Evolutionary conservation across 352 stramenopile species (phyloP).

Genomic region (Phytophthora macrochlamydospora): DNA sequence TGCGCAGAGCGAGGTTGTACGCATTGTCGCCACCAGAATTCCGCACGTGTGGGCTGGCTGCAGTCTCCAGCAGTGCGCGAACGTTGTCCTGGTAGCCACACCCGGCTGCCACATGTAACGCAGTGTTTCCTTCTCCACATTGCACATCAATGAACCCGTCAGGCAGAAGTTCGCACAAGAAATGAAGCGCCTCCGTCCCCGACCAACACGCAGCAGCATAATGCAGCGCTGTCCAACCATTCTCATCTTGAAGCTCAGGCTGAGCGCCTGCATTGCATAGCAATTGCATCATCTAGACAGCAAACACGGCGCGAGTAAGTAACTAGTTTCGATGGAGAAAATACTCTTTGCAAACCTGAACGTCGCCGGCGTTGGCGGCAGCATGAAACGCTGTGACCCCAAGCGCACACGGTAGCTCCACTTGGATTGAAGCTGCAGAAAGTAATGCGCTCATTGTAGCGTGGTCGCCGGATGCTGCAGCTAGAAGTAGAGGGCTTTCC

Average conservation of each 20-base stretch:
- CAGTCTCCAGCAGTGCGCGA: slow-evolving; percentile 56
- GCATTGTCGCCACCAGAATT: slow-evolving; percentile 50
- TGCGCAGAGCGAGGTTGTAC: slow-evolving; percentile 61
- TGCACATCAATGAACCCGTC: slow-evolving; percentile 51
- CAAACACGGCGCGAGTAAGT: neutral
- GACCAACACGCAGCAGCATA: slow-evolving; percentile 55
- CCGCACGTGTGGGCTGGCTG: slow-evolving; percentile 49
- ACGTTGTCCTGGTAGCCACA: slow-evolving; percentile 63
- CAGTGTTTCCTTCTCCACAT: slow-evolving; percentile 62
- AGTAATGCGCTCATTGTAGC: slow-evolving; percentile 18
- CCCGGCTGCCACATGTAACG: slow-evolving; percentile 64
- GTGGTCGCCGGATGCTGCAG: slow-evolving; percentile 55
- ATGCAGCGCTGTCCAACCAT: slow-evolving; percentile 69
- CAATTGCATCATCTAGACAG: slow-evolving; percentile 49
- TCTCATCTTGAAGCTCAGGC: slow-evolving; percentile 43
- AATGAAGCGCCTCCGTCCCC: slow-evolving; percentile 49
- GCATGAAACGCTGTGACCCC: slow-evolving; percentile 64
- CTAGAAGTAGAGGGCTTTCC: slow-evolving; percentile 59
- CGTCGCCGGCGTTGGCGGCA: slow-evolving; percentile 63
- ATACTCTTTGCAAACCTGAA: slow-evolving; percentile 20
- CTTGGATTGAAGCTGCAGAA: slow-evolving; percentile 22
- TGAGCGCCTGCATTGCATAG: slow-evolving; percentile 47
- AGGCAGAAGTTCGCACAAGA: slow-evolving; percentile 55
- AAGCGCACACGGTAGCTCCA: slow-evolving; percentile 50
- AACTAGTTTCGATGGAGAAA: neutral